phyloP scores from a whole-genome alignment of 441 rosid genomes.

The Aquilaria agallochum region DNA sequence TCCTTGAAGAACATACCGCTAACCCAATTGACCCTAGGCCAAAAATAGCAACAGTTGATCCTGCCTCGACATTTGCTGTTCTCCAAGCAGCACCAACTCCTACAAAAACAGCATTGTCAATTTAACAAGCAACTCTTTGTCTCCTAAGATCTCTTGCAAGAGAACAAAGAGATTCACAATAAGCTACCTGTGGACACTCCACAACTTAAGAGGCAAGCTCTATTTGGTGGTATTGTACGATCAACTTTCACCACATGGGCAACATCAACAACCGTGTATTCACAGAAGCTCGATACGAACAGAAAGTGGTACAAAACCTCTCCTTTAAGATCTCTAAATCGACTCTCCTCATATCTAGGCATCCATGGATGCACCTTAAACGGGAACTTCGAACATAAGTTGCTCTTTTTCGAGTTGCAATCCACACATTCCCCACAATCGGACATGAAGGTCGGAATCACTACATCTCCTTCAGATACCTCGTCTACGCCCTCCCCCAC shows the following conservation, averaged over 20 bases:
- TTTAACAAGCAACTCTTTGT: neutral
- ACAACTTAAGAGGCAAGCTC: slow-evolving; percentile 82
- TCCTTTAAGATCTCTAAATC: slow-evolving; percentile 76
- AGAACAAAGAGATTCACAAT: neutral
- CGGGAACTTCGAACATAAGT: slow-evolving; percentile 67
- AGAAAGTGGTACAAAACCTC: slow-evolving; percentile 62
- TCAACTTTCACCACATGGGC: slow-evolving; percentile 66
- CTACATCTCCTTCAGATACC: slow-evolving; percentile 57
- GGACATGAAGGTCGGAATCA: slow-evolving; percentile 67
- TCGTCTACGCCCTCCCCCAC: slow-evolving; percentile 66
- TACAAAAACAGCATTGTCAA: slow-evolving; percentile 8
- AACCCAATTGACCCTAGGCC: slow-evolving; percentile 86
- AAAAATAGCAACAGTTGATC: slow-evolving; percentile 82
- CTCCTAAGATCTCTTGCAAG: neutral
- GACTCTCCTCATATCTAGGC: slow-evolving; percentile 69
- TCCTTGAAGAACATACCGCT: slow-evolving; percentile 48
- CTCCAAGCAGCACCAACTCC: slow-evolving; percentile 92
- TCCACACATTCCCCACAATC: slow-evolving; percentile 75
- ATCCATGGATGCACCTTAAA: slow-evolving; percentile 71
- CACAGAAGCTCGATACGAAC: slow-evolving; percentile 68
- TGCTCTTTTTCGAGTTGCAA: slow-evolving; percentile 68
- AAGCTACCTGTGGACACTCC: slow-evolving; percentile 81
- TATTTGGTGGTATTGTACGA: slow-evolving; percentile 55
- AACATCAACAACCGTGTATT: slow-evolving; percentile 71
- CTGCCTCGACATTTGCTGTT: slow-evolving; percentile 76